Evolutionary conservation across 495 filamentous ascomycete genomes (phyloP).

Genomic region (Apodospora peruviana): DNA sequence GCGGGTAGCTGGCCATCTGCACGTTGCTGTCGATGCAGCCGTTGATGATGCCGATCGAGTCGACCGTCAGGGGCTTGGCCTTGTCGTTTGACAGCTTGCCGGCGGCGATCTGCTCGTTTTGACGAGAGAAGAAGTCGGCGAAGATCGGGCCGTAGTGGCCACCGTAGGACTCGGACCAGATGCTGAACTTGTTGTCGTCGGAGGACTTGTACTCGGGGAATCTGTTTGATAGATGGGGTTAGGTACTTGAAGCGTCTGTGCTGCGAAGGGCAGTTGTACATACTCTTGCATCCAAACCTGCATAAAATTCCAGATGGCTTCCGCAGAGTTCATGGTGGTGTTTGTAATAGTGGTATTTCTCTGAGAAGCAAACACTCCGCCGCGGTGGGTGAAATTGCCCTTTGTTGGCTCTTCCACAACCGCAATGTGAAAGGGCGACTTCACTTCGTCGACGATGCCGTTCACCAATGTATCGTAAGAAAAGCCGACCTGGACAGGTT

Average conservation of each 20-base stretch:
- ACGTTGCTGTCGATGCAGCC: constrained; percentile 66
- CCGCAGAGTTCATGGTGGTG: constrained; percentile 56
- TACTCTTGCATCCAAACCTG: constrained; percentile 64
- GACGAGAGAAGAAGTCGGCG: constrained; percentile 51
- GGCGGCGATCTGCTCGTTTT: constrained; percentile 46
- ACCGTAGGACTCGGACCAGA: constrained; percentile 45
- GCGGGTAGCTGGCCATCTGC: constrained; percentile 59
- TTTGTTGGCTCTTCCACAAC: background rate
- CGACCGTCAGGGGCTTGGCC: constrained; percentile 46
- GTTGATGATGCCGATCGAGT: constrained; percentile 57
- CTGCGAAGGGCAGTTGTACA: constrained; percentile 35
- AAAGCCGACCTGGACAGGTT: constrained; percentile 51
- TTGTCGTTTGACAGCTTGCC: constrained; percentile 34
- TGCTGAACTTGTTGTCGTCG: constrained; percentile 15
- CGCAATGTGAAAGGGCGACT: background rate
- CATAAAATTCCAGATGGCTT: constrained; percentile 60
- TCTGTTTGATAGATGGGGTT: no score
- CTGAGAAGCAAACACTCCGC: constrained; percentile 53
- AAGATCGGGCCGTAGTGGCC: constrained; percentile 55
- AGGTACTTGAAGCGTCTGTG: background rate
- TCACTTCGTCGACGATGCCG: background rate
- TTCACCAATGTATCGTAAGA: constrained; percentile 32
- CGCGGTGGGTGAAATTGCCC: constrained; percentile 20
- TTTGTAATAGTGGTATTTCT: constrained; percentile 50
- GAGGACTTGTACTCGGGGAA: constrained; percentile 11